Percentiles rank a stretch among this genome's conserved stretches.
phyloP scores from a whole-genome alignment of 257 asterid genomes.

The Nicotiana attenuata region DNA sequence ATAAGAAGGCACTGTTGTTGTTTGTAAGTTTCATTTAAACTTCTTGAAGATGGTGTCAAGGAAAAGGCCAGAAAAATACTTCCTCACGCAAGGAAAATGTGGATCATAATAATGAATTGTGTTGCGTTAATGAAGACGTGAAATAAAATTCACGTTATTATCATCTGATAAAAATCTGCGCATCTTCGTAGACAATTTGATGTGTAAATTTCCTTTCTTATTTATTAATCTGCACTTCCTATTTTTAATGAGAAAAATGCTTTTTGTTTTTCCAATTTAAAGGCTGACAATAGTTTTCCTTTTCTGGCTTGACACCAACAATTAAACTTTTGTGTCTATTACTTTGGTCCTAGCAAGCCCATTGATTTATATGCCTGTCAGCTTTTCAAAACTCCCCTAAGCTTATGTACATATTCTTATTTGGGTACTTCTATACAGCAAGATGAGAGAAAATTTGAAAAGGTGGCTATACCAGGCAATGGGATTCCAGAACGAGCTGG shows the following conservation, averaged over 20 bases:
- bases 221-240: too few relatives aligned
- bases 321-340: not conserved
- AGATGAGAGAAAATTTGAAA: conserved; percentile 44
- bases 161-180: not conserved
- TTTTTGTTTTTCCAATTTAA: not conserved
- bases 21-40: too few relatives aligned
- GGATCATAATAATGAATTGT: too few relatives aligned
- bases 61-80: too few relatives aligned
- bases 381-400: not conserved
- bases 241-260: not conserved
- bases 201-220: too few relatives aligned
- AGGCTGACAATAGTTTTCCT: not conserved
- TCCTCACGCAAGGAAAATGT: not conserved
- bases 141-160: not conserved
- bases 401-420: not conserved
- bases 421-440: conserved; percentile 22
- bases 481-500: conserved; percentile 35
- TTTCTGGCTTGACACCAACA: not conserved
- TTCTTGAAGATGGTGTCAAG: too few relatives aligned
- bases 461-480: conserved; percentile 38
- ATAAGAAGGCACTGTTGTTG: not conserved
- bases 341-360: not conserved
- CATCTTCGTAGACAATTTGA: too few relatives aligned
- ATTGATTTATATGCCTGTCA: not conserved
- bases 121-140: too few relatives aligned